Evolutionary conservation across 2,329 filamentous ascomycete genomes (phyloP), one percentile per base, ranked within the genome.

Genomic region (Claviceps sp.): DNA sequence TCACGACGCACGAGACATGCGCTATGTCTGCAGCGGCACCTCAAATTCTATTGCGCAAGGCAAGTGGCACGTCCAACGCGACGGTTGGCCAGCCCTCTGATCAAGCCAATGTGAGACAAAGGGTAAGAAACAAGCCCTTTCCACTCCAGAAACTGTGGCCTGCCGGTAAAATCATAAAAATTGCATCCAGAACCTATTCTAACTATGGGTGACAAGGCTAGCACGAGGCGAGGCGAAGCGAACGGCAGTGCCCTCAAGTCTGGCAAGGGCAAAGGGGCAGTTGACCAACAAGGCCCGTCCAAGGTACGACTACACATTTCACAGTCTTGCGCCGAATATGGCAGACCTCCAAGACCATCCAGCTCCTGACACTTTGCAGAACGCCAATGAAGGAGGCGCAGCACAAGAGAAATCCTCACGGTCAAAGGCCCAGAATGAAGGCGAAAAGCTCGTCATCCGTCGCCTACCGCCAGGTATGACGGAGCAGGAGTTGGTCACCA

Each of bases 391-490:
- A 42, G 55, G 55, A 41, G 65, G 65, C 7, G 50, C 40, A 11
- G 46, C 58, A n/a, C 53, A 64, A 16, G 5, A 44, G 22, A 68
- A 63, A 52, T 54, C 63, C 1, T 50, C 62, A 40, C 66, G 59
- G 52, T 52, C 63, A 8, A 69, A 63, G 54, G 40, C 63, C 46
- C 64, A 65, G 14, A 65, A 64, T 57, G 65, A 68, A 52, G 85
- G 87, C 54, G 78, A 94, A 62, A 97, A 97, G 73, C 76, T 95
- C 13, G 75, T 94, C 24, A 75, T 96, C 51, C 82, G 94, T 50
- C 80, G 91, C 53, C 77, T 98, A 4, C 88, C 93, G 10, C 90
- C 93, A 1, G 88, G 85, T 8, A 75, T 98, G 65, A 94, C 87
- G 0, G 79, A 87, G 61, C 68, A 76, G 1, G 93, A 98, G 62